phyloP scores from a whole-genome alignment of 2,329 filamentous ascomycete genomes.

The Sclerotiophoma versabilis region DNA sequence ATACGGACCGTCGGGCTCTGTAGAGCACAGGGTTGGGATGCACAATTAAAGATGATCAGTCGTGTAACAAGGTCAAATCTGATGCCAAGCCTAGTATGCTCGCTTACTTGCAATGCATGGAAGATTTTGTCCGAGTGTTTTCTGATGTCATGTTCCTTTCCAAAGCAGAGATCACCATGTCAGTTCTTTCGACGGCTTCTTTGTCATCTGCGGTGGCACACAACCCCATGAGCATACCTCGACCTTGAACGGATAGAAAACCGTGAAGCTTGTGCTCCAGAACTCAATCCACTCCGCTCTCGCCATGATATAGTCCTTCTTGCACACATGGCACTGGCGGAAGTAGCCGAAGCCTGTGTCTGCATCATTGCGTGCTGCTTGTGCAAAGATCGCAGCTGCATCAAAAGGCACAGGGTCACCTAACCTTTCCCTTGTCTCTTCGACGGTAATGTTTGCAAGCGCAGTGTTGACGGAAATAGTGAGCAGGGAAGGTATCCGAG shows the following conservation, averaged over 20 bases:
- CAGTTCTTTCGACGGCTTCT: constrained; percentile 20
- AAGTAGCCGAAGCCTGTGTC: constrained; percentile 25
- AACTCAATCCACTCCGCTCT: constrained; percentile 45
- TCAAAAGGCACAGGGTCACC: constrained; percentile 14
- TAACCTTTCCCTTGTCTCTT: constrained; percentile 13
- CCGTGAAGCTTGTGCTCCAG: constrained; percentile 22
- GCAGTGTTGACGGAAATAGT: constrained; percentile 23
- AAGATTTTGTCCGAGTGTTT: too few species aligned
- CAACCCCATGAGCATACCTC: constrained; percentile 45
- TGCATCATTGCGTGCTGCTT: constrained; percentile 24
- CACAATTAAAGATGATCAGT: too few species aligned
- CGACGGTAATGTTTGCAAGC: constrained; percentile 16
- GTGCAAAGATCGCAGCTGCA: constrained; percentile 22
- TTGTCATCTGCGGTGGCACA: constrained; percentile 30
- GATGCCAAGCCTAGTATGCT: too few species aligned
- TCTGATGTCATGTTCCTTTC: too few species aligned
- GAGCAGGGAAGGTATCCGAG: constrained; percentile 24
- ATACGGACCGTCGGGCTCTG: too few species aligned
- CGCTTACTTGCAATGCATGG: too few species aligned
- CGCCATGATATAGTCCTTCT: constrained; percentile 35
- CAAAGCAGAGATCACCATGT: neutral
- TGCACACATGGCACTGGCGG: constrained; percentile 37
- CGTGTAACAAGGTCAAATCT: too few species aligned
- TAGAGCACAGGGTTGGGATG: too few species aligned
- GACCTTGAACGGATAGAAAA: constrained; percentile 32